Percentiles rank a stretch among this genome's conserved stretches.
Conservation (phyloP, 2,329 filamentous ascomycete species). For the Triangularia verruculosa region DNA sequence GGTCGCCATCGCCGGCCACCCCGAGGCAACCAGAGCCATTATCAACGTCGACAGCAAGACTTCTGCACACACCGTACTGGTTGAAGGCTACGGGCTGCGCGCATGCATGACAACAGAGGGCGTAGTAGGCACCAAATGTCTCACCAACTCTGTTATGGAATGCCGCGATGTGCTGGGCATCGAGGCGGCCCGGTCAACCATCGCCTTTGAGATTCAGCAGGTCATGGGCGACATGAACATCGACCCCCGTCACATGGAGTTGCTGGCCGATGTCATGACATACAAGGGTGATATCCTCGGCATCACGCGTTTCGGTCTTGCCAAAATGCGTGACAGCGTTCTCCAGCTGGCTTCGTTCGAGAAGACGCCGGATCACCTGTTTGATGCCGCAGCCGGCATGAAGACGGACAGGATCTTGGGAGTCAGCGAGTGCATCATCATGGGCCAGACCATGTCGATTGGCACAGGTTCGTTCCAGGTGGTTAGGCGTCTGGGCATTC, state of each 20-base stretch:
- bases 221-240: slow-evolving; percentile 97
- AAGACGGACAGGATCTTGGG: slow-evolving; percentile 91
- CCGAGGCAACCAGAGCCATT: slow-evolving; percentile 80
- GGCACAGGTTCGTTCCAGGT: slow-evolving; percentile 93
- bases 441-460: slow-evolving; percentile 90
- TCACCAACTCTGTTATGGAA: slow-evolving; percentile 89
- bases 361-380: slow-evolving; percentile 96
- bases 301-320: slow-evolving; percentile 92
- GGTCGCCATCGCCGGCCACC: slow-evolving; percentile 87
- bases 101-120: slow-evolving; percentile 92
- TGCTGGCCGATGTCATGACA: slow-evolving; percentile 97
- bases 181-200: slow-evolving; percentile 86
- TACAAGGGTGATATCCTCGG: slow-evolving; percentile 96
- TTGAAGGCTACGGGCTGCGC: slow-evolving; percentile 90
- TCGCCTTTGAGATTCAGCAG: slow-evolving; percentile 79
- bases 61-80: slow-evolving; percentile 69
- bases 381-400: slow-evolving; percentile 88
- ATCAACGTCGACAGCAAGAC: slow-evolving; percentile 72
- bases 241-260: slow-evolving; percentile 95
- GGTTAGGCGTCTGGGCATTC: slow-evolving; percentile 70
- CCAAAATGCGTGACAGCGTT: slow-evolving; percentile 94
- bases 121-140: slow-evolving; percentile 71
- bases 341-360: slow-evolving; percentile 94
- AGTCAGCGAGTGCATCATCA: slow-evolving; percentile 95
- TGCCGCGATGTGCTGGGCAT: slow-evolving; percentile 84